Evolutionary conservation across 2,329 filamentous ascomycete genomes (phyloP).

Genomic region (Aspergillus hiratsukae): DNA sequence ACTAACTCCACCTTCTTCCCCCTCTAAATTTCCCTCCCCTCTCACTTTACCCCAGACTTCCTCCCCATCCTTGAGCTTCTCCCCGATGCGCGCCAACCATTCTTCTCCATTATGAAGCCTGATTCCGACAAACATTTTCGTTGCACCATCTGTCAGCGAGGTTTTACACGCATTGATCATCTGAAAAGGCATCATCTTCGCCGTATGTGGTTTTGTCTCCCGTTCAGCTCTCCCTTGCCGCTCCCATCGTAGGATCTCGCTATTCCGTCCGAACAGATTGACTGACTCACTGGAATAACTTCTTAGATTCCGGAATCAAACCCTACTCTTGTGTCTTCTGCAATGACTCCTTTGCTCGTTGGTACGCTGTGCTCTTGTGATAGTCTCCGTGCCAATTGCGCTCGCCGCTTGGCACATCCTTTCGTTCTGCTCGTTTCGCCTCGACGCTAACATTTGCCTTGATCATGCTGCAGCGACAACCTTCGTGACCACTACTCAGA

Average conservation of each 20-base stretch:
- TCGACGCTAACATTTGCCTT: background rate
- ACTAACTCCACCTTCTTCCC: conserved; percentile 1
- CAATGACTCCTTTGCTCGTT: conserved; percentile 42
- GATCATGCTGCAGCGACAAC: conserved; percentile 36
- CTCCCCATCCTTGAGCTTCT: conserved; percentile 12
- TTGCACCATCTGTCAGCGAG: conserved; percentile 42
- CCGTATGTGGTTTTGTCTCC: conserved; percentile 30
- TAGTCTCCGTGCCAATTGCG: background rate
- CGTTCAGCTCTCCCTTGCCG: background rate
- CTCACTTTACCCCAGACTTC: conserved; percentile 17
- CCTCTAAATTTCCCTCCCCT: conserved; percentile 4
- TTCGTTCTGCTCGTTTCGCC: background rate
- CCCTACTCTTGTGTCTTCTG: conserved; percentile 46
- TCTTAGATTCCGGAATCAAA: conserved; percentile 44
- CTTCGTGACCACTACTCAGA: conserved; percentile 44
- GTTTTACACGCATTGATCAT: conserved; percentile 47
- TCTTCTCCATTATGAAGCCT: conserved; percentile 28
- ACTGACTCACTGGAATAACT: conserved; percentile 11
- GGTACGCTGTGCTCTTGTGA: conserved; percentile 26
- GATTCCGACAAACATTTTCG: conserved; percentile 38
- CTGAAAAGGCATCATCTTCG: conserved; percentile 45
- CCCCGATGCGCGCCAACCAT: conserved; percentile 19
- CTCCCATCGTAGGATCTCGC: background rate
- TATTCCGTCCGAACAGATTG: too few relatives aligned
- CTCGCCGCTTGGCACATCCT: background rate